These are phyloP conservation scores for Moesziomyces aphidis DNA, from an alignment of 1,284 basidiomycete genomes.

Conservation along the genomic window DNA sequence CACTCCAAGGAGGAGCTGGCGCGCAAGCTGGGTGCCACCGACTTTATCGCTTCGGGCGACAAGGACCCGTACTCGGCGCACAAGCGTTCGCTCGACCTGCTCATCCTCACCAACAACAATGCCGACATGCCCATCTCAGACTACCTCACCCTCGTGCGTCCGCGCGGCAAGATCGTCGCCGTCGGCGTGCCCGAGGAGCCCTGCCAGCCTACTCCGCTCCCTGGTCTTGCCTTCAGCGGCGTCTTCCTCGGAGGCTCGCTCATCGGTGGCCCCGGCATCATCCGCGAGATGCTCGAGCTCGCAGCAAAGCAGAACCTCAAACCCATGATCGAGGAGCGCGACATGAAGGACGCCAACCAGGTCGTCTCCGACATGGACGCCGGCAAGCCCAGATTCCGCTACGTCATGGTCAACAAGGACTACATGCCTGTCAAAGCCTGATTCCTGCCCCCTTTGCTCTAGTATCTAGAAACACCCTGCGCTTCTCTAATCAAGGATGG, in stretches of 20 bases:
- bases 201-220: constrained; percentile 57
- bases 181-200: constrained; percentile 68
- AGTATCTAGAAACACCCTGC: neutral
- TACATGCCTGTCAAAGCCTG: constrained; percentile 41
- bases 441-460: neutral
- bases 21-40: constrained; percentile 55
- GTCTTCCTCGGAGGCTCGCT: constrained; percentile 57
- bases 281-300: constrained; percentile 64
- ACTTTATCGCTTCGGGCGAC: constrained; percentile 52
- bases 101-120: constrained; percentile 70
- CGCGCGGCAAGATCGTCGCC: constrained; percentile 68
- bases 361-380: constrained; percentile 54
- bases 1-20: constrained; percentile 54
- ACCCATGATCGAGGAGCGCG: constrained; percentile 55
- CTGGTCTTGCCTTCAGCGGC: constrained; percentile 38
- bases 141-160: constrained; percentile 69
- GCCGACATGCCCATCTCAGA: constrained; percentile 67
- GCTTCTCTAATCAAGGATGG: neutral
- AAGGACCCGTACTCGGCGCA: constrained; percentile 54
- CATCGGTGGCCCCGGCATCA: constrained; percentile 64
- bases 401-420: constrained; percentile 70
- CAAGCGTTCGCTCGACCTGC: constrained; percentile 69
- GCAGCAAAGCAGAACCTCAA: constrained; percentile 53
- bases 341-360: constrained; percentile 57
- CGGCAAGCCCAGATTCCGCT: constrained; percentile 68